Evolutionary conservation across 768 basidiomycete species (phyloP), one percentile per base, ranked within the genome.

Genomic region (Agaricus subrufescens): DNA sequence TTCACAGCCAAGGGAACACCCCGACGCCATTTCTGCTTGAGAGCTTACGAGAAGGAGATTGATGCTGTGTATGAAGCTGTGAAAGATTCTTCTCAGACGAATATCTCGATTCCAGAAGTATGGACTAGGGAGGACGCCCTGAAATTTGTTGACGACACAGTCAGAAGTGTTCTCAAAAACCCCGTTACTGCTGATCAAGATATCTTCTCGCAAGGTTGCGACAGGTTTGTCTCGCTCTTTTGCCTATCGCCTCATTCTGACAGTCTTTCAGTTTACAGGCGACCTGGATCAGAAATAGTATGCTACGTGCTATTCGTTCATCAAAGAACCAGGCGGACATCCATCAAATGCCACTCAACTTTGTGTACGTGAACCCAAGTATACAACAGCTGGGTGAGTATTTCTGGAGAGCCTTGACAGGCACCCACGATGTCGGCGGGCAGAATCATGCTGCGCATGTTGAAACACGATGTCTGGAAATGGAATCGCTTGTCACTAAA

Each of bases 1-100:
- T 66, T 62, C 42, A 67, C 64, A 1, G 53, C 65, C 2, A 67
- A 66, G 47, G 66, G 64, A 50, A 72, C 71, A 0, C 61, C 67
- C 0, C 66, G 73, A 37, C 68, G 78, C 2, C 72, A 74, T 30
- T 67, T 67, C 26, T 67, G 74, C 10, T 59, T 78, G 14, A 63
- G 64, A 19, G 64, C 67, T 1, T 79, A 80, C 60, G 67, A 69
- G 23, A 52, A 52, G 0, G 79, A 80, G 61, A 78, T 79, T 51
- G 61, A 72, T 29, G 65, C 61, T 1, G 44, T 72, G 3, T 79
- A 79, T 59, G 61, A 63, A 7, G 52, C 58, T 0, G 62, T 74
- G 11, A 71, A 73, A 30, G 63, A 71, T 34, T 65, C 65, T 1
- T 63, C 73, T 1, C 62, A 69, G 26, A 54, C 61, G 4, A 66